Base-by-base conservation (phyloP, 176 grass and related monocot species). In the Chloris gayana region DNA sequence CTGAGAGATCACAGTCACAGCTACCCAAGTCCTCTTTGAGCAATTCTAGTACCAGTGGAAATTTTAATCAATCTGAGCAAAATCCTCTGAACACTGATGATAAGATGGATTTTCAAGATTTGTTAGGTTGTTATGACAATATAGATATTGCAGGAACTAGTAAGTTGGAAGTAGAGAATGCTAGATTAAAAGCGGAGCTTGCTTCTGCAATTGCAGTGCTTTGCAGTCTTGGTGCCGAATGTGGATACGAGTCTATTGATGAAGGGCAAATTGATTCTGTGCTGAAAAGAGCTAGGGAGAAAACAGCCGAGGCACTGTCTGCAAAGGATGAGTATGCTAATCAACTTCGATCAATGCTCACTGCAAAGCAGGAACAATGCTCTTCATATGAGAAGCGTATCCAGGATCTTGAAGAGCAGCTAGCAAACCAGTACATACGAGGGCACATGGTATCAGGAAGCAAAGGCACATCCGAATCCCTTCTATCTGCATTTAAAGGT, bases 121-220 rank as follows among this genome's bases (percentile, higher is more conserved):
- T 93, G 82, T 82, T 93, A 3, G 87, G 82, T 50, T 72, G 44
- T 67, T 91, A 82, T 53, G 90, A 95, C 53, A 76, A 82, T 46
- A 89, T 95, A 17, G 88, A 87, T 75, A 94, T 97, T 81, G 81
- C 89, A 82, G 97, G 97, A 71, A 99, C 93, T 34, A 90, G 97
- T 77, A 95, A 86, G 70, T 49, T 99, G 47, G 97, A 99, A 91
- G 91, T 99, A 56, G 97, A 99, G 65, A 99, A 99, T 56, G 93
- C 88, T 57, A 93, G 72, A 72, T 90, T 99, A 79, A 99, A 96
- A 82, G 93, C 93, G 34, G 93, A 96, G 31, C 93, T 99, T 87
- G 97, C 97, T 86, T 95, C 90, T 53, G 91, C 90, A 35, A 96
- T 99, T 91, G 93, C 82, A 19, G 57, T 85, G 61, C 76, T 96